A percentile compares a stretch with the other conserved stretches of the same genome.
These are phyloP conservation scores for Crithidia expoeki DNA, from an alignment of 208 protist genomes.

Conservation along the genomic window DNA sequence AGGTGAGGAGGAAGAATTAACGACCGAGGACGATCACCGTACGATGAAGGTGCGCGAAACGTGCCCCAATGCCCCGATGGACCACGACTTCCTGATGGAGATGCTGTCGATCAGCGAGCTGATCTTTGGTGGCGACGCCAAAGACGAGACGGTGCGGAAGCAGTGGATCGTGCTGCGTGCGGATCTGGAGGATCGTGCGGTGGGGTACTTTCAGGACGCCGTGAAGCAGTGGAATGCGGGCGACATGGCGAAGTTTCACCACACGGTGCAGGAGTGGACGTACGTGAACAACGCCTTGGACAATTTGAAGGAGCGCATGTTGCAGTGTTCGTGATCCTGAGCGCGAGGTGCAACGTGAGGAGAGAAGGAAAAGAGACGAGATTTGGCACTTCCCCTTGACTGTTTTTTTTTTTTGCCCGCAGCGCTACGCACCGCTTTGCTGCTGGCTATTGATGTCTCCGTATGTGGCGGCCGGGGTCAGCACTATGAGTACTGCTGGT, in stretches of 20 bases:
- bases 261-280: constrained; percentile 74
- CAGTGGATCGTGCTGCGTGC: constrained; percentile 59
- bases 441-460: too few relatives aligned
- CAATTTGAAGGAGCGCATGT: constrained; percentile 66
- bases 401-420: too few relatives aligned
- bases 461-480: too few relatives aligned
- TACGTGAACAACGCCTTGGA: constrained; percentile 74
- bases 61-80: constrained; percentile 40
- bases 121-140: constrained; percentile 62
- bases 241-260: constrained; percentile 46
- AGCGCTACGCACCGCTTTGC: too few relatives aligned
- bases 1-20: constrained; percentile 66
- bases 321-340: constrained; percentile 22
- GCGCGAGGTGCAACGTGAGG: too few relatives aligned
- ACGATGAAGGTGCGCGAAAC: constrained; percentile 32
- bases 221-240: constrained; percentile 43
- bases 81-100: constrained; percentile 74
- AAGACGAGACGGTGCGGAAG: constrained; percentile 39
- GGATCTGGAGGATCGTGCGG: constrained; percentile 70
- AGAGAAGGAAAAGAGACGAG: too few relatives aligned
- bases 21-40: constrained; percentile 59
- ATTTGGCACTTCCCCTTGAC: too few relatives aligned
- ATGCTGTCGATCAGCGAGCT: constrained; percentile 78
- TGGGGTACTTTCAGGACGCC: constrained; percentile 53
- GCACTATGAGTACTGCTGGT: too few relatives aligned